Conservation (phyloP, 2,329 filamentous ascomycete genomes). For the Monilinia vaccinii-corymbosi region DNA sequence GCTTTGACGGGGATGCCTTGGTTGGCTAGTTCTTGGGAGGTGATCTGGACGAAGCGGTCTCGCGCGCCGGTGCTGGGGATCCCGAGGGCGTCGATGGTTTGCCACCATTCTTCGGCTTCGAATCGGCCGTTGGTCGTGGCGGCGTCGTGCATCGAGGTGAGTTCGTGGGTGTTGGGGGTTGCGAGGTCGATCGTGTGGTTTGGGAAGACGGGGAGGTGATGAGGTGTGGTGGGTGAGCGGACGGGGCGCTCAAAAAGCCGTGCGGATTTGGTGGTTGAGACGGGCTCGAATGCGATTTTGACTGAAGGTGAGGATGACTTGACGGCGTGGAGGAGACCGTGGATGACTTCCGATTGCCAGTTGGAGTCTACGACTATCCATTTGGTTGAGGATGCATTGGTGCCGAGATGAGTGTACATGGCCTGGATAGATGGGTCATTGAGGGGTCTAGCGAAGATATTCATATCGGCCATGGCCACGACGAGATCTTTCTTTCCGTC, state of each 20-base stretch:
- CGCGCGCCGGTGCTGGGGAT: conserved; percentile 61
- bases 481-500: conserved; percentile 73
- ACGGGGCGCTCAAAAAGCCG: conserved; percentile 43
- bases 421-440: conserved; percentile 28
- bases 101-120: conserved; percentile 66
- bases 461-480: conserved; percentile 94
- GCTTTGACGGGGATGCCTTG: conserved; percentile 74
- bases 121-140: conserved; percentile 61
- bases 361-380: conserved; percentile 86
- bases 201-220: conserved; percentile 50
- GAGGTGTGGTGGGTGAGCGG: conserved; percentile 45
- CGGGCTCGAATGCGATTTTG: conserved; percentile 75
- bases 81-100: conserved; percentile 67
- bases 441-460: conserved; percentile 41
- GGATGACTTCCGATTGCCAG: conserved; percentile 60
- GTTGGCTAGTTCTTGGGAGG: conserved; percentile 59
- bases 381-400: conserved; percentile 29
- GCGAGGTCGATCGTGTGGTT: conserved; percentile 59
- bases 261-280: conserved; percentile 71
- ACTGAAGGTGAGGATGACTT: conserved; percentile 32
- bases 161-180: conserved; percentile 77
- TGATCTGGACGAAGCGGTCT: conserved; percentile 62
- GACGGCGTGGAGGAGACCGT: conserved; percentile 52
- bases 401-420: background rate
- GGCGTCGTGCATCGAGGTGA: conserved; percentile 66